Base-by-base conservation (phyloP, 2,329 filamentous ascomycete species). In the Exophiala sideris region DNA sequence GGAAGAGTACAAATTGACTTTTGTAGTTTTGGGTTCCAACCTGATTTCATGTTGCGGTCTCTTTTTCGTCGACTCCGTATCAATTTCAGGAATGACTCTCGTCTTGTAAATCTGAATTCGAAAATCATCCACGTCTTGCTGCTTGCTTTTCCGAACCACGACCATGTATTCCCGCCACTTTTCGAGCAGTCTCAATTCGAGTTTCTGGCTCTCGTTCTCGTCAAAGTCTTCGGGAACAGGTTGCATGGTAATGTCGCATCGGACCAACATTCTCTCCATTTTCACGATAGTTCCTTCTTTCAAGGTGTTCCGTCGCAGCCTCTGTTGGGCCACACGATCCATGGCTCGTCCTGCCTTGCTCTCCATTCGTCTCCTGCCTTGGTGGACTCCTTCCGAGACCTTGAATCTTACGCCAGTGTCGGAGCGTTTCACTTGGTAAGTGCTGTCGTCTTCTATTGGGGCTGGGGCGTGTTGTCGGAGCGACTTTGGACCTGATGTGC, bases 201-300 rank as follows among this genome's bases (percentile, higher is more conserved):
- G 77, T 57, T 79, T 77, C 55, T 82, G 72, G 57, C 80, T 84
- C 42, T 79, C 77, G 59, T 85, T 85, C 65, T 87, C 84, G 50
- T 82, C 79, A 59, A 82, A 87, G 53, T 86, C 81, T 5, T 79
- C 75, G 1, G 81, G 78, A 7, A 85, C 69, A n/a, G 70, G 72
- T 58, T 78, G 75, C 38, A 73, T 63, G 5, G 73, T 77, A 38
- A 74, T 73, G 61, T 85, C 84, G 20, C 85, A 76, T 18, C 82
- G 76, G 16, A 87, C 79, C 18, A 87, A 76, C 84, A 87, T 87
- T 55, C 79, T 82, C 64, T 86, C 83, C 68, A 84, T 83, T 67
- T 86, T 86, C 53, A 87, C 72, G 48, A 87, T 81, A 57, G 85
- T 78, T 4, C 84, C 84, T 60, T 83, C 78, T 48, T 74, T 70